Base-by-base conservation (phyloP, 208 protist genomes). In the Leishmania tropica region DNA sequence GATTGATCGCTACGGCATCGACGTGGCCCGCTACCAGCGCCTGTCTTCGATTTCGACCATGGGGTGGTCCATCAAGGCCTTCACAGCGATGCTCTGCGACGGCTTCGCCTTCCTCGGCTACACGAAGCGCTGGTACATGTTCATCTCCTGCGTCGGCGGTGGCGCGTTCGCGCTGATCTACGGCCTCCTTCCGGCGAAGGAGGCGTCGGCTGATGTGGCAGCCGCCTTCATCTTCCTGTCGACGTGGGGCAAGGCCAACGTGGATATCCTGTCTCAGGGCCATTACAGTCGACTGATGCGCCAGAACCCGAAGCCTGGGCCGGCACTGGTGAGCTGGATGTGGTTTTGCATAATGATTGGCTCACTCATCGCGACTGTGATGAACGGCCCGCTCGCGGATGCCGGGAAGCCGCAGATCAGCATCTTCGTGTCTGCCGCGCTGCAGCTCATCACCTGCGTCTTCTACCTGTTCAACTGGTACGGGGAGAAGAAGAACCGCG, bases 211-310 rank as follows among this genome's bases (percentile, higher is more conserved):
- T n/a, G n/a, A n/a, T n/a, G n/a, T n/a, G n/a, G n/a, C n/a, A n/a
- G n/a, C n/a, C n/a, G n/a, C 77, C 11, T 82, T 94, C 54, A 83
- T 94, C 81, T 94, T 93, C 76, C 79, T 94, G 15, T 87, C 83
- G 31, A 67, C 67, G 51, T 94, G 85, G 60, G 81, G 87, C 62
- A 93, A 89, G 81, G 88, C 88, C 35, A 93, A 92, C 75, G 83
- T 96, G 60, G 93, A 95, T 80, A 93, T 95, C 73, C 89, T 96
- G 6, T 92, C 88, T 1, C 83, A 94, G 78, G 93, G 93, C 51
- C 89, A 92, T 78, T 96, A 96, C 91, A 94, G 88, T 58, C 88
- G 90, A 24, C 68, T 94, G 60, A 90, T 96, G 54, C 88, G 88
- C 54, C 56, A 81, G 53, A 64, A 81, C 56, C 93, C 93, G 19